Evolutionary conservation across 805 yeast genomes (phyloP).

Genomic region (Candida ascalaphidarum): DNA sequence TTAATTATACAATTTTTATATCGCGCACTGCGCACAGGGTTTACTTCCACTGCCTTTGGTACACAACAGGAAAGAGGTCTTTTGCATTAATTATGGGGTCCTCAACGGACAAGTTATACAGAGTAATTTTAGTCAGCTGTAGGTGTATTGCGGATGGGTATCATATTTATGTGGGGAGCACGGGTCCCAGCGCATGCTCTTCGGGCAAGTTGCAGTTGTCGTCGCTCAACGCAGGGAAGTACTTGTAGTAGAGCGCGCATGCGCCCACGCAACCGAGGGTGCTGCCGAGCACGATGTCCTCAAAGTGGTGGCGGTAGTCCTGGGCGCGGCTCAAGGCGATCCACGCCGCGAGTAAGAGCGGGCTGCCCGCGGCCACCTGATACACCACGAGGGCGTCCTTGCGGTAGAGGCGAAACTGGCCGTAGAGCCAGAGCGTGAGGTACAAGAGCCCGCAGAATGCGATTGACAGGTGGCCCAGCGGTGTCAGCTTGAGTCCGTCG

Average conservation of each 20-base stretch:
- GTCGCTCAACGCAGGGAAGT: conserved; percentile 1
- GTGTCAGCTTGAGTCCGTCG: conserved; percentile 34
- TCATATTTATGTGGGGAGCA: too few relatives aligned
- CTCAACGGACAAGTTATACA: conserved; percentile 37
- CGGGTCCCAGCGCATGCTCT: too few relatives aligned
- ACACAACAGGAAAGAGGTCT: conserved; percentile 25
- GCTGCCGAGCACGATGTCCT: conserved; percentile 21
- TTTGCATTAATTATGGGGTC: conserved; percentile 42
- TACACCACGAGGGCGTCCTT: conserved; percentile 1
- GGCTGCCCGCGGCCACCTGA: background rate
- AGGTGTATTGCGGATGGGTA: background rate
- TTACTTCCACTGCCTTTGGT: conserved; percentile 1
- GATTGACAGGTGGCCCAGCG: conserved; percentile 32
- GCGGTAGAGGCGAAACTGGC: conserved; percentile 13
- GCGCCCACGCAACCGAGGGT: conserved; percentile 16
- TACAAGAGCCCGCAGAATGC: conserved; percentile 24
- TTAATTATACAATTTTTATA: too few relatives aligned
- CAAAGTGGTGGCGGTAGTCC: conserved; percentile 29
- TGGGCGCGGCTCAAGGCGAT: conserved; percentile 24
- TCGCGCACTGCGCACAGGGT: background rate
- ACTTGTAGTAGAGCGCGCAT: conserved; percentile 3
- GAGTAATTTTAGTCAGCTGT: background rate
- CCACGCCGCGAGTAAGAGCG: conserved; percentile 16
- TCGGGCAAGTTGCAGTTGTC: too few relatives aligned
- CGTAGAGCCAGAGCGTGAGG: conserved; percentile 23